Evolutionary conservation across 177 flowering plant species (phyloP).

Genomic region (Vitis hybrid): DNA sequence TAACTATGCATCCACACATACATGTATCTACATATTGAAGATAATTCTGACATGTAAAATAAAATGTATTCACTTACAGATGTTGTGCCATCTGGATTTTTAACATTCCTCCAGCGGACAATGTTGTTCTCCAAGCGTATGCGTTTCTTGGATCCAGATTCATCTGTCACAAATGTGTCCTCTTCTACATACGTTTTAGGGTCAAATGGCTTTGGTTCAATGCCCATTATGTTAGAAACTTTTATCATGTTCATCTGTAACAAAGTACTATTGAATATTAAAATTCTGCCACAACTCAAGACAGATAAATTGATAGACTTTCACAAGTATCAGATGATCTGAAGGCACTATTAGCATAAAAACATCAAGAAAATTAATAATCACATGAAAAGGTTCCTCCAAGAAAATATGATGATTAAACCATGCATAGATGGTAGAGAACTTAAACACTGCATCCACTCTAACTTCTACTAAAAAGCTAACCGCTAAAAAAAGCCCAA

Average conservation of each 20-base stretch:
- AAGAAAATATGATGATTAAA: not conserved
- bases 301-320: not conserved
- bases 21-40: no score
- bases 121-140: slow-evolving; percentile 93
- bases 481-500: no score
- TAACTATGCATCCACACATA: no score
- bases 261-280: slow-evolving; percentile 5
- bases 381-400: not conserved
- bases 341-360: not conserved
- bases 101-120: slow-evolving; percentile 91
- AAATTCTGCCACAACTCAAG: slow-evolving; percentile 1
- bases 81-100: slow-evolving; percentile 66
- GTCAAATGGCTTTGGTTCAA: slow-evolving; percentile 97
- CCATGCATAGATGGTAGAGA: not conserved
- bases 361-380: not conserved
- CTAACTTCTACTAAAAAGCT: no score
- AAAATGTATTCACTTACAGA: slow-evolving; percentile 55
- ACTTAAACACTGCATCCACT: no score
- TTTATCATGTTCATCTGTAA: slow-evolving; percentile 93
- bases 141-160: slow-evolving; percentile 87
- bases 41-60: not conserved
- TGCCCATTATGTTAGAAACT: slow-evolving; percentile 97
- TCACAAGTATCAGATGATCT: not conserved
- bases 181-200: slow-evolving; percentile 91
- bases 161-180: slow-evolving; percentile 90